Conservation (phyloP, 192 early-diverging fungal genomes). For the Cetraspora pellucida region DNA sequence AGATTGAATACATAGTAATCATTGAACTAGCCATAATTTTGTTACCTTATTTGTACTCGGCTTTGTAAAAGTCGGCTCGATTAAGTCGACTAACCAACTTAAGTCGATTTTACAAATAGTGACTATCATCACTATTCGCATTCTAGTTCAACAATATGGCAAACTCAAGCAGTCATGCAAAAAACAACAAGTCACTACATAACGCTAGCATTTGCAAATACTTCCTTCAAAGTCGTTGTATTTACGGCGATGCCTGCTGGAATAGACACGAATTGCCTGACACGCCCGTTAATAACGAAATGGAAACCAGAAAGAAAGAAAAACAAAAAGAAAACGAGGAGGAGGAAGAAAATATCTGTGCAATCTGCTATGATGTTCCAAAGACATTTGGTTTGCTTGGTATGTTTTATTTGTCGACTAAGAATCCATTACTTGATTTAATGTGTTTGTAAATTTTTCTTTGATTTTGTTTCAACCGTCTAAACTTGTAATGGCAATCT, state of each 20-base stretch:
- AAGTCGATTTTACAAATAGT: too few species aligned
- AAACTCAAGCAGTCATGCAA: not conserved
- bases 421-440: not conserved
- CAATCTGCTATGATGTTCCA: conserved; percentile 36
- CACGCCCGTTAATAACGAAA: not conserved
- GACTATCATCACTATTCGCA: not conserved
- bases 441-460: not conserved
- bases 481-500: not conserved
- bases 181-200: not conserved
- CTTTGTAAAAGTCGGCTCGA: too few species aligned
- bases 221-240: conserved; percentile 31
- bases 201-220: conserved; percentile 10
- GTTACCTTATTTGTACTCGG: too few species aligned
- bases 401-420: not conserved
- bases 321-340: conserved; percentile 21
- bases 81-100: too few species aligned
- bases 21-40: too few species aligned
- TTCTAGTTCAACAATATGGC: not conserved
- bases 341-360: conserved; percentile 14
- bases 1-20: too few species aligned
- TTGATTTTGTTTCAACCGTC: not conserved
- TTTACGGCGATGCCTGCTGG: conserved; percentile 28
- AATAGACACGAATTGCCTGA: conserved; percentile 29
- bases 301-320: not conserved
- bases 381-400: conserved; percentile 32